phyloP scores from a whole-genome alignment of 495 filamentous ascomycete genomes.

The Penicillium antarcticum region DNA sequence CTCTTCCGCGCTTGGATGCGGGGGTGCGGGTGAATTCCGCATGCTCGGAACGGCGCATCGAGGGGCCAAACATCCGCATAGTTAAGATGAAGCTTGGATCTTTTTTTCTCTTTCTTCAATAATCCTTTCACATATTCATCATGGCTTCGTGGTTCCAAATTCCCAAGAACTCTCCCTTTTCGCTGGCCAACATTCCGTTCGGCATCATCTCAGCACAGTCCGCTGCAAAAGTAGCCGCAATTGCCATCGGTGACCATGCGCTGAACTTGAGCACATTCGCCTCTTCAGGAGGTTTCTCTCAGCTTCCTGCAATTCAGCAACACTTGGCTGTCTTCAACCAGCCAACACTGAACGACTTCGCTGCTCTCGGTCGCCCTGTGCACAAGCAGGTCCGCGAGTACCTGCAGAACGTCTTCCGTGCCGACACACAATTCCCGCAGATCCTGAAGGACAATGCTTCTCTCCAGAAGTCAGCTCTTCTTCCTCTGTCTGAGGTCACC shows the following conservation, averaged over 20 bases:
- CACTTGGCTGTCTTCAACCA: slow-evolving; percentile 63
- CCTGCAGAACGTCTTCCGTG: slow-evolving; percentile 67
- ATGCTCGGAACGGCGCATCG: neutral
- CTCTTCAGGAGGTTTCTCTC: slow-evolving; percentile 54
- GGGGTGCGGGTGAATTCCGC: slow-evolving; percentile 31
- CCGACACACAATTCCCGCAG: slow-evolving; percentile 55
- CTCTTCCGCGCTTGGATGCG: slow-evolving; percentile 24
- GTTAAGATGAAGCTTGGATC: slow-evolving; percentile 8
- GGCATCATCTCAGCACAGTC: slow-evolving; percentile 70
- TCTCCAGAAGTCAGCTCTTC: slow-evolving; percentile 51
- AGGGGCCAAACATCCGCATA: slow-evolving; percentile 2
- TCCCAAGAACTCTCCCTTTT: slow-evolving; percentile 67
- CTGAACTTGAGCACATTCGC: slow-evolving; percentile 72
- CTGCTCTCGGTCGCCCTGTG: slow-evolving; percentile 66
- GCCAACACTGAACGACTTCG: slow-evolving; percentile 78
- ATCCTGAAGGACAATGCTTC: slow-evolving; percentile 55
- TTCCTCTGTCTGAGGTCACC: slow-evolving; percentile 56
- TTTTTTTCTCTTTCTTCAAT: slow-evolving; percentile 5
- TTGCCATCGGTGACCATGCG: slow-evolving; percentile 74
- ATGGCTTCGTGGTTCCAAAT: slow-evolving; percentile 70
- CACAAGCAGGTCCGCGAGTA: slow-evolving; percentile 71
- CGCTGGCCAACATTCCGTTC: slow-evolving; percentile 87
- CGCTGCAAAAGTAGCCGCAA: slow-evolving; percentile 59
- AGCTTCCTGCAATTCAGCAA: slow-evolving; percentile 54
- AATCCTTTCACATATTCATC: slow-evolving; percentile 5